Evolutionary conservation across 805 yeast genomes (phyloP).

Genomic region (Kuraishia capsulata): DNA sequence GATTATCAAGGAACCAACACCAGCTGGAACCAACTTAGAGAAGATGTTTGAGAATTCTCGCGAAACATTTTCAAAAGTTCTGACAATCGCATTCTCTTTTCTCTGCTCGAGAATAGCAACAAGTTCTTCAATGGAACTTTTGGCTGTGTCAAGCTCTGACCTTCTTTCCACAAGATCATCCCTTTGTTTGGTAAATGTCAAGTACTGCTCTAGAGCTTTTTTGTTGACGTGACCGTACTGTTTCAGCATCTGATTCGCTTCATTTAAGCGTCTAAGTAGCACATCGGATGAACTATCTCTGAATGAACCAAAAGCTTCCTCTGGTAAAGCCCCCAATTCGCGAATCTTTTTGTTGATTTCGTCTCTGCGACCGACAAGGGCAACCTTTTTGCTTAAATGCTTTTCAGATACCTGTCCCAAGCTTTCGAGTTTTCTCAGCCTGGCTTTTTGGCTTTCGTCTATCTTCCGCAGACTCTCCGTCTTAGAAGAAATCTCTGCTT

Average conservation of each 20-base stretch:
- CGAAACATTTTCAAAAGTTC: conserved; percentile 72
- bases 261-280: conserved; percentile 43
- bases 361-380: conserved; percentile 52
- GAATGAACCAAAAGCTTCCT: conserved; percentile 58
- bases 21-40: conserved; percentile 74
- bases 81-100: conserved; percentile 73
- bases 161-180: conserved; percentile 58
- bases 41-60: conserved; percentile 66
- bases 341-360: conserved; percentile 66
- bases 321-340: conserved; percentile 85
- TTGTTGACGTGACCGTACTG: conserved; percentile 74
- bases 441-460: conserved; percentile 45
- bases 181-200: conserved; percentile 63
- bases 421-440: conserved; percentile 48
- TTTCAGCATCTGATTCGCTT: conserved; percentile 46
- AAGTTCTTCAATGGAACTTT: conserved; percentile 61
- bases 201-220: conserved; percentile 80
- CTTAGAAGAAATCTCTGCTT: conserved; percentile 18
- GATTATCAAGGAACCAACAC: conserved; percentile 67
- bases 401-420: conserved; percentile 60
- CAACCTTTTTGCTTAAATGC: conserved; percentile 49
- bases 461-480: conserved; percentile 35
- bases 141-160: conserved; percentile 60
- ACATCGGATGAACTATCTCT: conserved; percentile 38
- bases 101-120: conserved; percentile 63